Evolutionary conservation across 2,329 filamentous ascomycete genomes (phyloP), one percentile per base, ranked within the genome.

Genomic region (Nemania abortiva): DNA sequence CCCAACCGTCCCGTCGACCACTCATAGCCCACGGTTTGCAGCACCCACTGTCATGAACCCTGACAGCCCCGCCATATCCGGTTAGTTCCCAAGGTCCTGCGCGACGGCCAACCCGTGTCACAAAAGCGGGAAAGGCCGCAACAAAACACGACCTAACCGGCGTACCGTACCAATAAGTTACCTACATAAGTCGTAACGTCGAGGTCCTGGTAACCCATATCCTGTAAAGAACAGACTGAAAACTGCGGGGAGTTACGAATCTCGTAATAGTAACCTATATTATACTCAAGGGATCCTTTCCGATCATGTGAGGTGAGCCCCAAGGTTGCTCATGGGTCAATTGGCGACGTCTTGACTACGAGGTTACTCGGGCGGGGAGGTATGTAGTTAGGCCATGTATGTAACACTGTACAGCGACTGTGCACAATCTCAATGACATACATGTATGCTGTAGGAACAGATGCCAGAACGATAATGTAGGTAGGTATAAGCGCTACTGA

Each of bases 51-150:
- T 20, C 57, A 22, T 27, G 56, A 42, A 27, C 9, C 55, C 53
- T 27, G 31, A 37, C 29, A 54, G 11, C 11, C 29, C 29, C 24
- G 2, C 61, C 34, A 29, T 49, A 54, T 68, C 9, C 10, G 6
- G 59, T 59, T 64, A 64, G 65, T 39, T 20, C 7, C 29, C 27
- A 22, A 42, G 11, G 10, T 42, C 20, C 39, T 31, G 22, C 52
- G 42, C 31, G 50, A 22, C 50, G 52, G 29, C 42, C 31, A 10
- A 31, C 56, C 54, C 15, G n/a, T 52, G 37, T 42, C 45, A 54
- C 45, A 20, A 66, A 24, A 57, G 57, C 65, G 65, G 65, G 57
- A 67, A 53, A 63, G 53, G 42, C 58, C 65, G 65, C 50, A 45
- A 60, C 54, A 27, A 9, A 57, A 42, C 54, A 31, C 31, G 24